Evolutionary conservation across 228 moss, liverwort and hornwort species (phyloP).

Genomic region (Sphagnum fallax): DNA sequence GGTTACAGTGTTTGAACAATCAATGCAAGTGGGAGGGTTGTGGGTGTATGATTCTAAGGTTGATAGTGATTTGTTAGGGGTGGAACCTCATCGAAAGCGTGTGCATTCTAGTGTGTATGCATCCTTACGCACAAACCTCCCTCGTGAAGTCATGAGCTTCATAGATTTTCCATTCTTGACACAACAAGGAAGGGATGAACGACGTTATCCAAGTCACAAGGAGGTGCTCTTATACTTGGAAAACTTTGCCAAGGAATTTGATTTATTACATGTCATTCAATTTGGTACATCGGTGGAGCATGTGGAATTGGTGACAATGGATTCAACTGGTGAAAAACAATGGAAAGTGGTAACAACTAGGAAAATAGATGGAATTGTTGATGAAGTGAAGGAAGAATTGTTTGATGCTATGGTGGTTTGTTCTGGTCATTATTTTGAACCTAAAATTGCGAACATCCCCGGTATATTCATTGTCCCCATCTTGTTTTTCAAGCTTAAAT

Average conservation of each 20-base stretch:
- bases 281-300: slow-evolving; percentile 23
- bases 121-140: slow-evolving; percentile 33
- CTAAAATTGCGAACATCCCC: slow-evolving; percentile 24
- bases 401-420: slow-evolving; percentile 48
- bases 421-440: slow-evolving; percentile 35
- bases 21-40: slow-evolving; percentile 22
- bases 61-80: slow-evolving; percentile 30
- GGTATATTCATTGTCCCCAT: slow-evolving; percentile 9
- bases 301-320: slow-evolving; percentile 11
- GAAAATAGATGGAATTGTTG: background rate
- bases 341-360: slow-evolving; percentile 19
- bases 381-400: slow-evolving; percentile 4
- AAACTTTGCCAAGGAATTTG: slow-evolving; percentile 19
- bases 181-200: slow-evolving; percentile 14
- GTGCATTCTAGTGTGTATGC: slow-evolving; percentile 37
- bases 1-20: slow-evolving; percentile 29
- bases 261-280: slow-evolving; percentile 10
- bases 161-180: slow-evolving; percentile 33
- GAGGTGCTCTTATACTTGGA: slow-evolving; percentile 29
- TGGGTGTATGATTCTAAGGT: slow-evolving; percentile 26
- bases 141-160: slow-evolving; percentile 39
- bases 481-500: no score
- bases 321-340: background rate
- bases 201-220: slow-evolving; percentile 17
- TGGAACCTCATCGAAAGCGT: slow-evolving; percentile 15